These are phyloP conservation scores for Stentor roeselii DNA, from an alignment of 73 alveolate species.

Conservation along the genomic window DNA sequence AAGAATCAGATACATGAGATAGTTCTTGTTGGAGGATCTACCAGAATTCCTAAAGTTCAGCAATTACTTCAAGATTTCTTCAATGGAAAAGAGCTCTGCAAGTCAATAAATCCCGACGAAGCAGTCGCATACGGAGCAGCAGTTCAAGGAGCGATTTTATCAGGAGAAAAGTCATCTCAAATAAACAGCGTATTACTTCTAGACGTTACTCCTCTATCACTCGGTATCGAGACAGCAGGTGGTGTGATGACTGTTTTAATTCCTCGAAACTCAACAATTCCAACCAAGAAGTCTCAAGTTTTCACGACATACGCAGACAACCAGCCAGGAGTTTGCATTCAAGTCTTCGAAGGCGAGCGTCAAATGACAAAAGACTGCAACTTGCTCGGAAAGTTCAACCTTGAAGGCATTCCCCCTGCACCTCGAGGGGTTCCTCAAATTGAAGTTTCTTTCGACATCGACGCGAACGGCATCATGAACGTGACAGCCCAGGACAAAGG, in stretches of 20 bases:
- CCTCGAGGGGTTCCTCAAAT: constrained; percentile 96
- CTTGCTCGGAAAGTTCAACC: constrained; percentile 92
- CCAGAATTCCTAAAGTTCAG: constrained; percentile 72
- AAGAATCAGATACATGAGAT: constrained; percentile 65
- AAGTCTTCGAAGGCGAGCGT: constrained; percentile 98
- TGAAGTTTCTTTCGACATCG: constrained; percentile 87
- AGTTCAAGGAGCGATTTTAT: constrained; percentile 70
- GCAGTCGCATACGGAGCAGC: constrained; percentile 98
- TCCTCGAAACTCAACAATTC: constrained; percentile 94
- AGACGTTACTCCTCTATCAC: constrained; percentile 89
- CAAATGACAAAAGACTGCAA: constrained; percentile 92
- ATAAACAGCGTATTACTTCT: constrained; percentile 41
- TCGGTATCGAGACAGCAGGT: constrained; percentile 99
- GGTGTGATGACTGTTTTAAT: constrained; percentile 98
- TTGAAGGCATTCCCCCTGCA: constrained; percentile 92
- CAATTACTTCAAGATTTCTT: constrained; percentile 79
- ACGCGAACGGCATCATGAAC: constrained; percentile 84
- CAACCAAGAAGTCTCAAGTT: constrained; percentile 81
- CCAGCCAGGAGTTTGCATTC: constrained; percentile 93
- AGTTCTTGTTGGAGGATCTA: constrained; percentile 85
- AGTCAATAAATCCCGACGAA: constrained; percentile 95
- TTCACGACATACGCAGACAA: constrained; percentile 98
- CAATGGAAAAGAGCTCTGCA: constrained; percentile 84
- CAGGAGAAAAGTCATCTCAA: constrained; percentile 53
- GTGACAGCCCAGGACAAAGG: constrained; percentile 77